Evolutionary conservation across 1,284 basidiomycete species (phyloP).

Genomic region (Coriolopsis trogii): DNA sequence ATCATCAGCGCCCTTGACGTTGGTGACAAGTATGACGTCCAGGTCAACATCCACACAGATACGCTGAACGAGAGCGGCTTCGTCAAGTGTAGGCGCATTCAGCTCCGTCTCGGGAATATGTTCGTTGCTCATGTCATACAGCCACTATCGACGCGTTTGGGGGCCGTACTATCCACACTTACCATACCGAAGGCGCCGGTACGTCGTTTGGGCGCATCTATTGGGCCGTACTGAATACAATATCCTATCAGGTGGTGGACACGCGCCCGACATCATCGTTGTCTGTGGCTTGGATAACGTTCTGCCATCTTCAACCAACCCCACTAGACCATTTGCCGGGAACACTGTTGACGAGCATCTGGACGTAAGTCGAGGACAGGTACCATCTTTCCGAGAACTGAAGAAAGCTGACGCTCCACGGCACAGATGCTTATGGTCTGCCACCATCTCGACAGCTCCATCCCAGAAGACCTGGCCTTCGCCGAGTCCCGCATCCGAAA

Average conservation of each 20-base stretch:
- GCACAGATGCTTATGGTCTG: constrained; percentile 95
- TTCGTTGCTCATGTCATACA: constrained; percentile 32
- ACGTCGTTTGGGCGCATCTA: constrained; percentile 19
- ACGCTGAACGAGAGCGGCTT: constrained; percentile 96
- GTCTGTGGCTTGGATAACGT: constrained; percentile 92
- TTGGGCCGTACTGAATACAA: neutral
- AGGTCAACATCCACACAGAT: constrained; percentile 98
- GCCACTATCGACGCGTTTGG: constrained; percentile 92
- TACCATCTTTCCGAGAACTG: neutral
- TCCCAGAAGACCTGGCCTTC: constrained; percentile 94
- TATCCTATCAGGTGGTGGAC: constrained; percentile 76
- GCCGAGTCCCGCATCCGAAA: constrained; percentile 97
- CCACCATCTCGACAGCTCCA: constrained; percentile 88
- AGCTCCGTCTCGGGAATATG: neutral
- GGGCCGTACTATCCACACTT: constrained; percentile 95
- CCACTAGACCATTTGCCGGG: constrained; percentile 88
- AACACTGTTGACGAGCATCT: constrained; percentile 98
- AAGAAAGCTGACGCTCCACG: constrained; percentile 2
- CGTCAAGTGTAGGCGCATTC: constrained; percentile 70
- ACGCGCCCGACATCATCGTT: constrained; percentile 97
- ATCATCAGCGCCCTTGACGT: constrained; percentile 84
- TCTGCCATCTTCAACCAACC: constrained; percentile 97
- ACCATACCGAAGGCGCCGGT: constrained; percentile 95
- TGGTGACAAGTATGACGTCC: constrained; percentile 93
- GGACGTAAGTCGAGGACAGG: constrained; percentile 78